A percentile compares a stretch with the other conserved stretches of the same genome.
phyloP scores from a whole-genome alignment of 192 early-diverging fungal species.

The Umbelopsis isabellina region DNA sequence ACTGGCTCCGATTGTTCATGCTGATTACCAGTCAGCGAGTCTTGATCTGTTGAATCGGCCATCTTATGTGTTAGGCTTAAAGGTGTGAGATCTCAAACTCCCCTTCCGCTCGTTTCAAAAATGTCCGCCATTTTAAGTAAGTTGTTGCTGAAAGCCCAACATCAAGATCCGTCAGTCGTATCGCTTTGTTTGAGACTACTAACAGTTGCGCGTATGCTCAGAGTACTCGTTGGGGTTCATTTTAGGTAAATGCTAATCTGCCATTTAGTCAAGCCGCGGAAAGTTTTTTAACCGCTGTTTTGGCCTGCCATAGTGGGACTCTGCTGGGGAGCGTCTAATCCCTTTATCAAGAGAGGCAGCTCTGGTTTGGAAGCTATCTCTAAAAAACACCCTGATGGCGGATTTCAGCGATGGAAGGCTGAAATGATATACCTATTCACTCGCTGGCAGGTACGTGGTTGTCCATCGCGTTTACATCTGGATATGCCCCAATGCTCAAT shows the following conservation, averaged over 20 bases:
- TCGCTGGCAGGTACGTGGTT: slow-evolving; percentile 72
- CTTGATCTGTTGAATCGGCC: background rate
- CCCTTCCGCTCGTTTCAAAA: background rate
- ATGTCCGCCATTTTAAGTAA: slow-evolving; percentile 10
- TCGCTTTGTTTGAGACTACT: background rate
- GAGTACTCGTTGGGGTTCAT: background rate
- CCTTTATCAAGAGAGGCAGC: slow-evolving; percentile 91
- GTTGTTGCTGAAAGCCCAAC: background rate
- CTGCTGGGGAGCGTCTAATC: slow-evolving; percentile 97
- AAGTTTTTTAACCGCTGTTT: no score
- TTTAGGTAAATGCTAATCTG: background rate
- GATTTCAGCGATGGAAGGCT: slow-evolving; percentile 62
- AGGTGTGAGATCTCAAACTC: background rate
- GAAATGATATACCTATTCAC: slow-evolving; percentile 81
- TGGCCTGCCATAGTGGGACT: slow-evolving; percentile 62
- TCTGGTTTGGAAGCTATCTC: slow-evolving; percentile 75
- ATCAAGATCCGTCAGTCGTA: background rate
- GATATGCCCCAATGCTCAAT: background rate
- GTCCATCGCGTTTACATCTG: background rate
- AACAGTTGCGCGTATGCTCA: background rate
- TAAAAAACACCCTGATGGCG: slow-evolving; percentile 36
- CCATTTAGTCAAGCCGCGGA: background rate
- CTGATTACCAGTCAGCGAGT: background rate
- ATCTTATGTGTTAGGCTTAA: background rate
- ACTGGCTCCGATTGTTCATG: no score